These are phyloP conservation scores for Panicum virgatum DNA, from an alignment of 202 grass and related monocot species.

Conservation along the genomic window DNA sequence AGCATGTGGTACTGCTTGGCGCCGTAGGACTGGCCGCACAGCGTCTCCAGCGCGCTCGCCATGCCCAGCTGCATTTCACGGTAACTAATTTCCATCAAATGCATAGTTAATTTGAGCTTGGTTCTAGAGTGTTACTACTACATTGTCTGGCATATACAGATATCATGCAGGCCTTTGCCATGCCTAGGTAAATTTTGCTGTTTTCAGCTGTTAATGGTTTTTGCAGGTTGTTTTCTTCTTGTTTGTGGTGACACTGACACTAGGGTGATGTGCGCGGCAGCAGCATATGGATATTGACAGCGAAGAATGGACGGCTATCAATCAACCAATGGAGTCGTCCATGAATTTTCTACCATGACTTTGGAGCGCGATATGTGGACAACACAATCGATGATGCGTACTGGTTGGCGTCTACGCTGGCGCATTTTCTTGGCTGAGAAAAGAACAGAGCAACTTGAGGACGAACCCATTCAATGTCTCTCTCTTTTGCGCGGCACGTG, in stretches of 20 bases:
- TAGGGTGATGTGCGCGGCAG: background rate
- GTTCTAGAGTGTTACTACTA: too few relatives aligned
- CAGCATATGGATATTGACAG: too few relatives aligned
- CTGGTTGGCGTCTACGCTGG: too few relatives aligned
- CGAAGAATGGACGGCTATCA: too few relatives aligned
- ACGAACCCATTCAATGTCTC: background rate
- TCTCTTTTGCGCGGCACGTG: background rate
- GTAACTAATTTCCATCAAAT: background rate
- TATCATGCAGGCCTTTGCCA: too few relatives aligned
- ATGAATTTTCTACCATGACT: background rate
- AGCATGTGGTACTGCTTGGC: conserved; percentile 80
- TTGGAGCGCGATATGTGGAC: background rate
- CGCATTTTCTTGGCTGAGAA: background rate
- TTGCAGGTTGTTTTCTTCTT: background rate
- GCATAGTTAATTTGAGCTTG: background rate
- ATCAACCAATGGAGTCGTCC: background rate
- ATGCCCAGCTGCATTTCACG: conserved; percentile 67
- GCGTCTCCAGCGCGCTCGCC: conserved; percentile 77
- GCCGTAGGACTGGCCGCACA: conserved; percentile 77
- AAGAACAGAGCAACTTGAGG: background rate
- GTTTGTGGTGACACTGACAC: background rate
- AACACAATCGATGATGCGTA: background rate
- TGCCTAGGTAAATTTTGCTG: too few relatives aligned
- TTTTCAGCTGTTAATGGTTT: background rate
- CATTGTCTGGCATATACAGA: background rate